Conservation (phyloP, 2,329 filamentous ascomycete species). For the Dissoconium aciculare region DNA sequence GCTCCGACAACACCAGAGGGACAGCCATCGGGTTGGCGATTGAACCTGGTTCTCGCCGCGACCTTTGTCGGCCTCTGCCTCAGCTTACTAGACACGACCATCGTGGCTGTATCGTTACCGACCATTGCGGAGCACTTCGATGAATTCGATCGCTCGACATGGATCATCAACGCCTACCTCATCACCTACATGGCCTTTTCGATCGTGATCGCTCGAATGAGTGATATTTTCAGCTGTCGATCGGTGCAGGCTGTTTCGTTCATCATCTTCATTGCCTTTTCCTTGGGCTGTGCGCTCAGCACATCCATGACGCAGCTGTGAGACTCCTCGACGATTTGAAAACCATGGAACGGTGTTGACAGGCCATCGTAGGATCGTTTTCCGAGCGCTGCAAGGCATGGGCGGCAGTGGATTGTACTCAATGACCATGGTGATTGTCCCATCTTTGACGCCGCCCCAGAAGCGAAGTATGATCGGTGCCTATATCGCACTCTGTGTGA, state of each 20-base stretch:
- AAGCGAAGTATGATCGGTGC: slow-evolving; percentile 32
- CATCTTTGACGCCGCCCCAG: slow-evolving; percentile 34
- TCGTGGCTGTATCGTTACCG: slow-evolving; percentile 44
- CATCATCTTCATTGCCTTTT: slow-evolving; percentile 42
- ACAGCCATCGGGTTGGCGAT: no score
- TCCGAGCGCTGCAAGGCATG: slow-evolving; percentile 20
- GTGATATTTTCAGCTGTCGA: slow-evolving; percentile 41
- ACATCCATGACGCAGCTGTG: slow-evolving; percentile 28
- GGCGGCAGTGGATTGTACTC: slow-evolving; percentile 27
- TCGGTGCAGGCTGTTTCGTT: slow-evolving; percentile 38
- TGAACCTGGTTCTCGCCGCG: slow-evolving; percentile 27
- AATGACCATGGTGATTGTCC: slow-evolving; percentile 38
- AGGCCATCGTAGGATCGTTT: slow-evolving; percentile 11
- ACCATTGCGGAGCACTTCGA: slow-evolving; percentile 40
- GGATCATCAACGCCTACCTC: slow-evolving; percentile 16
- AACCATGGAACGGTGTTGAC: no score
- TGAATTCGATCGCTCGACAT: slow-evolving; percentile 16
- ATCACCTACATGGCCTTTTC: slow-evolving; percentile 43
- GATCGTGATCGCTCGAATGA: slow-evolving; percentile 40
- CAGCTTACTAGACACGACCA: slow-evolving; percentile 45
- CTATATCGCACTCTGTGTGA: slow-evolving; percentile 31
- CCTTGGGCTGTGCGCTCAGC: slow-evolving; percentile 40
- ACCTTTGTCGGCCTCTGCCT: slow-evolving; percentile 37
- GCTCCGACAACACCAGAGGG: no score
- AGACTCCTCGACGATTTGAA: not conserved